Conservation (phyloP, 75 land plant species). For the Pinus tabuliformis region DNA sequence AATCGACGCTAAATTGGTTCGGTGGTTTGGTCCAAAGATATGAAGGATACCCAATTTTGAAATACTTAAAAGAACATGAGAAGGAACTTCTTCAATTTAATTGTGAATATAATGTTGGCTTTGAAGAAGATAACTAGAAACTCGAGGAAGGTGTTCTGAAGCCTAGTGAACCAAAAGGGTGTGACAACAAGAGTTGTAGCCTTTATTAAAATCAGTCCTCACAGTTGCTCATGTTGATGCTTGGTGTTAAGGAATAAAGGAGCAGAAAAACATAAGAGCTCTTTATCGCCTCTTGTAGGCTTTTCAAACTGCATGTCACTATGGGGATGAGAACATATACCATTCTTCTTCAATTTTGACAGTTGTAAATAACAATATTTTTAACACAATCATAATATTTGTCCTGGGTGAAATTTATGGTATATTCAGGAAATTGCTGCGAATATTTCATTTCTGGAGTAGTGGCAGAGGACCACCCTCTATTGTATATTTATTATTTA, state of each 20-base stretch:
- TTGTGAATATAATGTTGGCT: slow-evolving; percentile 29
- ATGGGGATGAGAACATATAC: slow-evolving; percentile 39
- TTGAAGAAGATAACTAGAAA: slow-evolving; percentile 44
- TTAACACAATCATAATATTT: slow-evolving; percentile 61
- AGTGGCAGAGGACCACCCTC: slow-evolving; percentile 64
- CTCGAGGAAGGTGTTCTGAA: slow-evolving; percentile 13
- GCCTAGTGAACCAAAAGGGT: slow-evolving; percentile 1
- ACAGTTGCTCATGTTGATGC: slow-evolving; percentile 45
- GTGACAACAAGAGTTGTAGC: neutral
- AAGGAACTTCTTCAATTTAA: slow-evolving; percentile 17
- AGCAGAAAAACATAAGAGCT: slow-evolving; percentile 47
- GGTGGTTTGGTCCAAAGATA: too few relatives aligned
- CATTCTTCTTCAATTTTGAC: slow-evolving; percentile 17
- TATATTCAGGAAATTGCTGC: slow-evolving; percentile 52
- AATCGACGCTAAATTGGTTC: too few relatives aligned
- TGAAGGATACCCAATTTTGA: slow-evolving; percentile 12
- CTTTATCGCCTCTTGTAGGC: slow-evolving; percentile 63
- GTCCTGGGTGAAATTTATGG: slow-evolving; percentile 66
- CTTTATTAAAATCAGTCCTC: slow-evolving; percentile 24
- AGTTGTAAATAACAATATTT: slow-evolving; percentile 52
- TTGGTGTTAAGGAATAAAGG: slow-evolving; percentile 58
- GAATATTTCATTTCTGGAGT: slow-evolving; percentile 79
- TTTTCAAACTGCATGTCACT: slow-evolving; percentile 74
- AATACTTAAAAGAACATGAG: slow-evolving; percentile 48
- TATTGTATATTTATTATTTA: slow-evolving; percentile 47